These are phyloP conservation scores for Rickenella mellea DNA, from an alignment of 768 basidiomycete species.

Conservation along the genomic window DNA sequence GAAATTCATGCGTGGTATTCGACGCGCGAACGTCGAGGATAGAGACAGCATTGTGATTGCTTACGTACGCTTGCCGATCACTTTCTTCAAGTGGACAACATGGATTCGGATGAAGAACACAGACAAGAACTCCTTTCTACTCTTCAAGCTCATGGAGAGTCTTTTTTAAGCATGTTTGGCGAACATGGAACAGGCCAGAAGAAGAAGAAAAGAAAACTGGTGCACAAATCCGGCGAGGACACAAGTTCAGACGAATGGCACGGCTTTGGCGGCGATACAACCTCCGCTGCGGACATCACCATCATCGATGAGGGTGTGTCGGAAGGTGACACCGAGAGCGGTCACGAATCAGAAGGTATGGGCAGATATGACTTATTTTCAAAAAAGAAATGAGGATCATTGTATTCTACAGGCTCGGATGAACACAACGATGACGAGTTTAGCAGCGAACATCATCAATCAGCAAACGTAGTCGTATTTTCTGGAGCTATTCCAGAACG, in stretches of 20 bases:
- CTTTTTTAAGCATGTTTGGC: slow-evolving; percentile 34
- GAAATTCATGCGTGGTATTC: no score
- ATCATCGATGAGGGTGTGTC: neutral
- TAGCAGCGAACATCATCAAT: slow-evolving; percentile 26
- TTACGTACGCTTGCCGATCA: no score
- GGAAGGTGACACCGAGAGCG: neutral
- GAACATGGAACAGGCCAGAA: slow-evolving; percentile 13
- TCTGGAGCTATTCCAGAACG: slow-evolving; percentile 14
- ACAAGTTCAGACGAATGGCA: slow-evolving; percentile 6
- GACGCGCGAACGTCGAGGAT: no score
- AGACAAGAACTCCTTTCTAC: slow-evolving; percentile 25
- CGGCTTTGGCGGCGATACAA: slow-evolving; percentile 3
- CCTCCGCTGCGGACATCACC: neutral
- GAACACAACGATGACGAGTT: slow-evolving; percentile 39
- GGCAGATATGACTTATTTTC: slow-evolving; percentile 10
- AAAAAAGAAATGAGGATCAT: no score
- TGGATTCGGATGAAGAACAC: slow-evolving; percentile 14
- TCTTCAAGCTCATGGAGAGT: slow-evolving; percentile 36
- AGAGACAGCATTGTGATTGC: no score
- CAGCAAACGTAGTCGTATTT: slow-evolving; percentile 44
- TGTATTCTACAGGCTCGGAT: slow-evolving; percentile 13
- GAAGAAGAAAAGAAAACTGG: slow-evolving; percentile 5
- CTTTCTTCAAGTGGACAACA: no score
- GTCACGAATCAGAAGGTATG: neutral
- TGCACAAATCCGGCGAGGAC: slow-evolving; percentile 10